Base-by-base conservation (phyloP, 2,329 filamentous ascomycete genomes). In the Dactylella cylindrospora region DNA sequence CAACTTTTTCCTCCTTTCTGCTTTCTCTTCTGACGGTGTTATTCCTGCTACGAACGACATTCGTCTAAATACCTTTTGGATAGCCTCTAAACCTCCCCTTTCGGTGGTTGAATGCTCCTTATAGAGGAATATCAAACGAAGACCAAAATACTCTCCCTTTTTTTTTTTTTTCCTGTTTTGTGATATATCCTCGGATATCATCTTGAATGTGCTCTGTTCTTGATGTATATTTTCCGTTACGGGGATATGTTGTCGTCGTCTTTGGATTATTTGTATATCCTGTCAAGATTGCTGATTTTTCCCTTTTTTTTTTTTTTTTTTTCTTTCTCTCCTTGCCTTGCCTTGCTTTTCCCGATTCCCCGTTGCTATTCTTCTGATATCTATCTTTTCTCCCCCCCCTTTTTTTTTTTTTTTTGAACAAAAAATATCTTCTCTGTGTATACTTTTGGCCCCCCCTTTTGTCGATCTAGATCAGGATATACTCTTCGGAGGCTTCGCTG, bases 121-220 rank as follows among this genome's bases (percentile, higher is more conserved):
- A n/a, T n/a, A n/a, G n/a, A n/a, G n/a, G n/a, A n/a, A n/a, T n/a
- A n/a, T n/a, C n/a, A n/a, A n/a, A n/a, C n/a, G n/a, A n/a, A n/a
- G n/a, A n/a, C n/a, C n/a, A 35, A 13, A 15, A 38, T 5, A 5
- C 12, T 5, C 6, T 13, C 17, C n/a, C 7, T 9, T 7, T 35
- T 35, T 35, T 6, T 38, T 19, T 38, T 31, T 44, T 29, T 44
- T 29, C 40, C 13, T 31, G 40, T 44, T 44, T 32, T 23, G 40
- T 31, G 40, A 15, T n/a, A n/a, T n/a, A n/a, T n/a, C n/a, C n/a
- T n/a, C n/a, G n/a, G n/a, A n/a, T n/a, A n/a, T n/a, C n/a, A n/a
- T n/a, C n/a, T n/a, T n/a, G n/a, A n/a, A n/a, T n/a, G n/a, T n/a
- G 22, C 32, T 49, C 38, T 22, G 15, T 19, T 19, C 23, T 44